Evolutionary conservation across 2,329 filamentous ascomycete genomes (phyloP).

Genomic region (Penicillium sp.): DNA sequence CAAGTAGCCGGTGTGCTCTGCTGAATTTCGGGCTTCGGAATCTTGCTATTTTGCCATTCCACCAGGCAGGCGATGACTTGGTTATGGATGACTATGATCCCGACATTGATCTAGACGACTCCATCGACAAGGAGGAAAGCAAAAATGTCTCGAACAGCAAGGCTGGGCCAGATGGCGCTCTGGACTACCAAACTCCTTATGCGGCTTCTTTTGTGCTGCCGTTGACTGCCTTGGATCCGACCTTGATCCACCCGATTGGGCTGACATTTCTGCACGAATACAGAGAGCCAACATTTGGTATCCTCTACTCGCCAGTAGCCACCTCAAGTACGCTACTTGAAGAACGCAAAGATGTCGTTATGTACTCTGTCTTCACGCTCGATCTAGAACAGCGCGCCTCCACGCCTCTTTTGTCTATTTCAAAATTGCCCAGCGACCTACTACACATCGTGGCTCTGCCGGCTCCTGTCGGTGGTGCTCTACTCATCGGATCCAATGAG

Average conservation of each 20-base stretch:
- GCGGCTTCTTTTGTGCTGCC: constrained; percentile 88
- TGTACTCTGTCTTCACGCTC: constrained; percentile 91
- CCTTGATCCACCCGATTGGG: constrained; percentile 81
- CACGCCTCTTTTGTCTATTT: constrained; percentile 84
- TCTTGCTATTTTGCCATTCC: constrained; percentile 89
- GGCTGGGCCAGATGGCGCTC: constrained; percentile 35
- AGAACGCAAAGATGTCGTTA: constrained; percentile 78
- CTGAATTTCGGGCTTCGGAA: constrained; percentile 87
- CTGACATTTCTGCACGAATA: constrained; percentile 95
- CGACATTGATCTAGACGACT: constrained; percentile 57
- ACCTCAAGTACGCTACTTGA: constrained; percentile 69
- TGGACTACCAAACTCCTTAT: constrained; percentile 63
- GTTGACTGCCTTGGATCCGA: constrained; percentile 81
- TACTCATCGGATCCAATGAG: constrained; percentile 84
- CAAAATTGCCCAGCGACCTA: constrained; percentile 80
- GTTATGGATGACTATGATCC: constrained; percentile 90
- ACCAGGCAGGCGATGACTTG: constrained; percentile 78
- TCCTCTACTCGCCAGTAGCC: constrained; percentile 72
- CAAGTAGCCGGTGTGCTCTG: constrained; percentile 86
- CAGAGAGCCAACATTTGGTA: constrained; percentile 93
- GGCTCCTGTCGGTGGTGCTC: constrained; percentile 78
- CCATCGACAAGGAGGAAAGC: constrained; percentile 43
- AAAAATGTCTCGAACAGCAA: constrained; percentile 29
- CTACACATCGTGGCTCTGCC: constrained; percentile 78
- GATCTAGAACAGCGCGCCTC: constrained; percentile 91